A percentile compares a stretch with the other conserved stretches of the same genome.
Conservation (phyloP, 2,329 filamentous ascomycete genomes). For the Aureobasidium sp. region DNA sequence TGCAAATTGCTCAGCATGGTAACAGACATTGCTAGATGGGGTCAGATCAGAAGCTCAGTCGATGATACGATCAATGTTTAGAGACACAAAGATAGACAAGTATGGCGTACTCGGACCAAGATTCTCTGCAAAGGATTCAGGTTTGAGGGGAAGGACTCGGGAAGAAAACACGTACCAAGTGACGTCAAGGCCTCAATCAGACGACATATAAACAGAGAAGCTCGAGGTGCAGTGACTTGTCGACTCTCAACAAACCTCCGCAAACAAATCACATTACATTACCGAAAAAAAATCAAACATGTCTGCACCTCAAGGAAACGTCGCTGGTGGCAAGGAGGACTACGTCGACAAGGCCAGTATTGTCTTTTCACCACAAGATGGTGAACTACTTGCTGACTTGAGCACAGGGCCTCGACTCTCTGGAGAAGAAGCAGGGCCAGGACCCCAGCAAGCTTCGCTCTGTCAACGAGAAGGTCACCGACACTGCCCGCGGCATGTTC, state of each 20-base stretch:
- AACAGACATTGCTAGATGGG: no score
- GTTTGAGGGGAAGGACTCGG: no score
- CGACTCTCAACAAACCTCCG: neutral
- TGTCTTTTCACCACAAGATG: no score
- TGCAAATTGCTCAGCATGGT: no score
- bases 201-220: neutral
- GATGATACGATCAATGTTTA: no score
- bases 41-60: no score
- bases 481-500: constrained; percentile 26
- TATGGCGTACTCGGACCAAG: no score
- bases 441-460: constrained; percentile 25
- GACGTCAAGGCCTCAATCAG: no score
- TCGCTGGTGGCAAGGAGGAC: constrained; percentile 21
- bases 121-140: no score
- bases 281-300: neutral
- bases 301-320: constrained; percentile 15
- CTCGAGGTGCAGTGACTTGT: neutral
- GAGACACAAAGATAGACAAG: no score
- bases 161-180: no score
- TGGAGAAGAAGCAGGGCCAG: constrained; percentile 20
- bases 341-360: constrained; percentile 26
- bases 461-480: constrained; percentile 30
- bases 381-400: neutral
- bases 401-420: constrained; percentile 18
- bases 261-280: constrained; percentile 7